Conservation (phyloP, 1,284 basidiomycete species). For the Leccinum holopus region DNA sequence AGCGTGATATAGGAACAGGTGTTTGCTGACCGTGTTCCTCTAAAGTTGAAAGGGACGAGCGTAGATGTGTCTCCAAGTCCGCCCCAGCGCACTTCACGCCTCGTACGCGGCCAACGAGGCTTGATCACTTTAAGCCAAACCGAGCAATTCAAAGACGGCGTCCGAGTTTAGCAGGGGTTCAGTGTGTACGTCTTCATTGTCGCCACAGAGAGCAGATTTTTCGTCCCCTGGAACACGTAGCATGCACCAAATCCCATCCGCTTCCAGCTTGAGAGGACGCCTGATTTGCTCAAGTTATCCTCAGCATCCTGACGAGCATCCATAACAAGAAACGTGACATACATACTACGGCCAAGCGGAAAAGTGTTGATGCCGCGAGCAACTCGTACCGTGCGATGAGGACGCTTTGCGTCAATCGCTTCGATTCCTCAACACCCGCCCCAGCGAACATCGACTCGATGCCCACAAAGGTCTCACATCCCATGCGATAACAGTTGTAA, state of each 20-base stretch:
- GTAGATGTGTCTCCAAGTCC: conserved; percentile 35
- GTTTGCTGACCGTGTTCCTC: conserved; percentile 68
- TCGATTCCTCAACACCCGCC: conserved; percentile 12
- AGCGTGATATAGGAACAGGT: conserved; percentile 90
- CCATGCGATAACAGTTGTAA: conserved; percentile 68
- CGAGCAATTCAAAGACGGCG: conserved; percentile 63
- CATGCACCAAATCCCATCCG: neutral
- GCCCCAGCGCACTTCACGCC: conserved; percentile 49
- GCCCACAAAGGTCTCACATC: conserved; percentile 44
- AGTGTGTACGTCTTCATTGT: conserved; percentile 30
- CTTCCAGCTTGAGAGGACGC: neutral
- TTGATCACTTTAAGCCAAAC: conserved; percentile 82
- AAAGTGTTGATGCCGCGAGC: too few species aligned
- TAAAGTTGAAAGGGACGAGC: conserved; percentile 78
- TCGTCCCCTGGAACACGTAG: neutral
- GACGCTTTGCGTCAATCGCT: conserved; percentile 34
- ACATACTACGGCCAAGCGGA: too few species aligned
- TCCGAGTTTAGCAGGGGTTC: conserved; percentile 50
- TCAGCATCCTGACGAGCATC: too few species aligned
- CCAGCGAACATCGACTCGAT: conserved; percentile 40
- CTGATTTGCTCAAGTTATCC: neutral
- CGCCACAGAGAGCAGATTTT: neutral
- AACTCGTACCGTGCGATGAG: conserved; percentile 47
- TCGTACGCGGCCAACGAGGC: conserved; percentile 70
- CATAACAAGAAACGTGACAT: too few species aligned